A percentile compares a stretch with the other conserved stretches of the same genome.
phyloP scores from a whole-genome alignment of 139 green algal genomes.

The Eudorina sp. region DNA sequence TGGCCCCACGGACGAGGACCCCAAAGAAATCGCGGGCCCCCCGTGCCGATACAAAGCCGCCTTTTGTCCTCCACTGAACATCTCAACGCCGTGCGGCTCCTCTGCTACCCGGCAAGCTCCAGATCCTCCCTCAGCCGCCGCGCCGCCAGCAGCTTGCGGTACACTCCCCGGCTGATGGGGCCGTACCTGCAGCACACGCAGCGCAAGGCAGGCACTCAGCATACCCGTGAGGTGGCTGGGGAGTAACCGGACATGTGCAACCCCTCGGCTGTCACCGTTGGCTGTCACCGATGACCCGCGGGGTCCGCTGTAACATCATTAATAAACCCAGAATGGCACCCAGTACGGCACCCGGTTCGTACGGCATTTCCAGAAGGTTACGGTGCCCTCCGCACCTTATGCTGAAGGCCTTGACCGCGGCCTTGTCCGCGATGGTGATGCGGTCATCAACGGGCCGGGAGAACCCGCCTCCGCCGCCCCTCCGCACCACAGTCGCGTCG shows the following conservation, averaged over 20 bases:
- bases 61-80: no score
- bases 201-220: not conserved
- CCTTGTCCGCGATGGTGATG: slow-evolving; percentile 4
- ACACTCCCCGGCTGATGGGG: slow-evolving; percentile 28
- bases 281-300: no score
- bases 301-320: no score
- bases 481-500: not conserved
- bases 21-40: no score
- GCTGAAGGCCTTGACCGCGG: not conserved
- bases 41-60: no score
- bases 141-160: slow-evolving; percentile 8
- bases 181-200: slow-evolving; percentile 7
- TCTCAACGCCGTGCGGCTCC: no score
- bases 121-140: slow-evolving; percentile 15
- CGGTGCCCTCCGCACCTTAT: not conserved
- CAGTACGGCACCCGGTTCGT: not conserved
- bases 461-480: not conserved
- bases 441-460: slow-evolving; percentile 1
- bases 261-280: no score
- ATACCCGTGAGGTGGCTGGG: not conserved
- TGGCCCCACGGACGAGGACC: no score
- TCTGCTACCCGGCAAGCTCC: no score
- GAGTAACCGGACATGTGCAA: not conserved
- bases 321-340: not conserved
- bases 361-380: not conserved